Percentiles rank a stretch among this genome's conserved stretches.
These are phyloP conservation scores for Aspergillus phoenicis DNA, from an alignment of 2,329 filamentous ascomycete species.

Conservation along the genomic window DNA sequence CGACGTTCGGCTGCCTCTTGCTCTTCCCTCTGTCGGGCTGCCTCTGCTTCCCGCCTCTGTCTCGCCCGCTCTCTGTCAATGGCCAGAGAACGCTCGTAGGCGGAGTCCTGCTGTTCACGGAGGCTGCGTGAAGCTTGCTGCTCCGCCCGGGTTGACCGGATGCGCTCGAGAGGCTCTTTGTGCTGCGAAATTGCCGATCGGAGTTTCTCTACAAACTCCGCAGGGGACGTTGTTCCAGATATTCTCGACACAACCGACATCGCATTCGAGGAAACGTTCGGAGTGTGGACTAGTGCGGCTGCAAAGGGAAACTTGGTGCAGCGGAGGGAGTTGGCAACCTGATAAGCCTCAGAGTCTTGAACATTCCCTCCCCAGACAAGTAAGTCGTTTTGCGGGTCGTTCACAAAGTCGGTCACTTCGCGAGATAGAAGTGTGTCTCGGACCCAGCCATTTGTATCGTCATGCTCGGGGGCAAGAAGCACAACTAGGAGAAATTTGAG, in stretches of 20 bases:
- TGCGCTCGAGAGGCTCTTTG: conserved; percentile 71
- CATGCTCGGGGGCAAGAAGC: conserved; percentile 88
- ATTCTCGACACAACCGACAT: conserved; percentile 89
- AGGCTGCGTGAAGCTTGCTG: conserved; percentile 80
- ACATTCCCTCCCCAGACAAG: conserved; percentile 93
- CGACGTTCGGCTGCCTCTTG: conserved; percentile 67
- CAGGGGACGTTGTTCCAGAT: conserved; percentile 68
- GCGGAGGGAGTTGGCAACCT: conserved; percentile 82
- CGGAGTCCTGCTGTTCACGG: conserved; percentile 85
- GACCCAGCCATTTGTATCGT: conserved; percentile 82
- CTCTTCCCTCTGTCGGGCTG: conserved; percentile 61
- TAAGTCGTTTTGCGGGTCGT: conserved; percentile 74
- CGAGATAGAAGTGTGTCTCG: conserved; percentile 77
- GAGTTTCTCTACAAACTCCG: conserved; percentile 75
- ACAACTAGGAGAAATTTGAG: conserved; percentile 89
- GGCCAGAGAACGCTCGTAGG: conserved; percentile 89
- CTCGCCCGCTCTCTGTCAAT: conserved; percentile 82
- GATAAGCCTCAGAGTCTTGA: conserved; percentile 89
- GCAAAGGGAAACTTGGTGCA: conserved; percentile 94
- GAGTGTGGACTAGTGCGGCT: conserved; percentile 82
- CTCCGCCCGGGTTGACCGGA: conserved; percentile 74
- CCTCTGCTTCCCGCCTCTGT: conserved; percentile 74
- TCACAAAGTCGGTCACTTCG: conserved; percentile 73
- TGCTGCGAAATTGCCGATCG: conserved; percentile 73
- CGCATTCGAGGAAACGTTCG: conserved; percentile 76